These are phyloP conservation scores for Yamadazyma atlantica DNA, from an alignment of 1,139 yeast genomes.

Conservation along the genomic window DNA sequence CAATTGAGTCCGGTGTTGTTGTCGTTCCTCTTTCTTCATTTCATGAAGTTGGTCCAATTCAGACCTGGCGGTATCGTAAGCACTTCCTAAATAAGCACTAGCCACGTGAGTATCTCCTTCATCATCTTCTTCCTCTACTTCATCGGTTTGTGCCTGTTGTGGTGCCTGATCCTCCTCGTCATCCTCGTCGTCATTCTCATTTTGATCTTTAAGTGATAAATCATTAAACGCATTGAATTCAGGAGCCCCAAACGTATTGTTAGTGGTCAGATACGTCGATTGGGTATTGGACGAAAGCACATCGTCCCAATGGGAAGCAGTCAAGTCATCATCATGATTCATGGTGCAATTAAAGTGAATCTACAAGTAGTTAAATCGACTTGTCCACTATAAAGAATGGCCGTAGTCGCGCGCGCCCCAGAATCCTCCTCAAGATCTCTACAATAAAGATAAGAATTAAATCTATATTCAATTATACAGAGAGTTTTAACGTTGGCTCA, in stretches of 20 bases:
- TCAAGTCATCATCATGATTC: conserved; percentile 34
- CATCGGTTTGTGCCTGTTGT: conserved; percentile 15
- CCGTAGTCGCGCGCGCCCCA: no score
- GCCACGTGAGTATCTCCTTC: neutral
- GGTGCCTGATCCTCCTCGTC: conserved; percentile 12
- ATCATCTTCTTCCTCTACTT: conserved; percentile 3
- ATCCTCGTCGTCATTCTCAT: conserved; percentile 21
- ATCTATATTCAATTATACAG: neutral
- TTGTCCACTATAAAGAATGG: no score
- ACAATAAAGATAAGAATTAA: neutral
- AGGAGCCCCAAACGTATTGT: conserved; percentile 12
- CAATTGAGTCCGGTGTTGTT: conserved; percentile 35
- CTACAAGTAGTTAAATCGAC: no score
- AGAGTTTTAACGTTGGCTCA: neutral
- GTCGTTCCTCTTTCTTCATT: conserved; percentile 33
- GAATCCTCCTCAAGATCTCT: neutral
- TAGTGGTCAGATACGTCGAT: conserved; percentile 10
- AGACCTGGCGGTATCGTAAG: conserved; percentile 19
- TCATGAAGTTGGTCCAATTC: conserved; percentile 35
- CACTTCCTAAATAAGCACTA: conserved; percentile 2
- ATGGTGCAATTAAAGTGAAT: conserved; percentile 10
- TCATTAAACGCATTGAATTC: conserved; percentile 28
- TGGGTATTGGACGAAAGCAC: conserved; percentile 23
- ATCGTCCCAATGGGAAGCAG: conserved; percentile 42
- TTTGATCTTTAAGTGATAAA: conserved; percentile 22